Base-by-base conservation (phyloP, 176 grass and related monocot genomes). In the Bothriochloa decipiens region DNA sequence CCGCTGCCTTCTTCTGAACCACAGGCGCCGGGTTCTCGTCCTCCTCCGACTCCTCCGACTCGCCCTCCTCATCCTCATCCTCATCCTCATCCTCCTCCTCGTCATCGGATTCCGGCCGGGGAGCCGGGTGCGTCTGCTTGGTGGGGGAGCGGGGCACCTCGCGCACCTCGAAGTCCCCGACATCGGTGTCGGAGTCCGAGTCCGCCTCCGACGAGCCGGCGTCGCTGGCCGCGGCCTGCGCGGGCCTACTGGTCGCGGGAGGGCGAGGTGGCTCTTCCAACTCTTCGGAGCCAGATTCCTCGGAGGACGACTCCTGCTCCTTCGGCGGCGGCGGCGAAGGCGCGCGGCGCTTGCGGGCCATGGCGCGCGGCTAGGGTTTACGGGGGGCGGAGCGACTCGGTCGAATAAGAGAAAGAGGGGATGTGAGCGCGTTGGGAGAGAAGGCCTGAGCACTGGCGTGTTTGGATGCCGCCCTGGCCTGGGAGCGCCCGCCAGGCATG, bases 281-380 rank as follows among this genome's bases (percentile, higher is more conserved):
- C 58, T 17, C 45, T 23, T 41, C 64, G 29, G 49, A 68, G 41
- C 74, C 28, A 12, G 39, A 42, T 18, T 72, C 85, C 12, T 67
- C 70, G 22, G 86, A 28, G 0, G n/a, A 53, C 47, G 7, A 20
- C 52, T 60, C 55, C 11, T 81, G 61, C 49, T 69, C 23, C 57
- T 64, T 18, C 26, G 8, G 40, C 5, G 70, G 87, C 8, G 66
- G 57, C 0, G 88, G 83, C 64, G 70, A 16, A 4, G 80, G n/a
- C 32, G 78, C 25, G 42, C 57, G 79, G 65, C 72, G 78, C 83
- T 86, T 86, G 27, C 79, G 83, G 11, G 35, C 74, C 84, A 90
- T 90, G 26, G 49, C 35, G 66, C 36, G 64, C 73, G 36, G 58
- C 88, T 86, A 79, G 83, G 79, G 72, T 77, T 86, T 46, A 35